A percentile compares a stretch with the other conserved stretches of the same genome.
Conservation (phyloP, 208 protist genomes). For the Leishmania martiniquensis region DNA sequence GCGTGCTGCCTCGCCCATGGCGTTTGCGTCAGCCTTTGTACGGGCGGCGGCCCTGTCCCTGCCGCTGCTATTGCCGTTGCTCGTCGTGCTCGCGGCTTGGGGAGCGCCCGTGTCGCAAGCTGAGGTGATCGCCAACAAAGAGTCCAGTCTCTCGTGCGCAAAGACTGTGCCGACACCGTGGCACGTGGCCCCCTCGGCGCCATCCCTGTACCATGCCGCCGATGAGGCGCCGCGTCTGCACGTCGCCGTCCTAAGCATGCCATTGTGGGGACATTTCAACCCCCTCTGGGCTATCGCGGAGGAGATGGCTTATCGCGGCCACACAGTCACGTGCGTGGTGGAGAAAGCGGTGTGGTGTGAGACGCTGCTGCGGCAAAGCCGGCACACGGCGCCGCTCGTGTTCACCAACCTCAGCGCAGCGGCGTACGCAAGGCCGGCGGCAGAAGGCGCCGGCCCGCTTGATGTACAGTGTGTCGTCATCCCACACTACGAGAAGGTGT, state of each 20-base stretch:
- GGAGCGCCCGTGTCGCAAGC: neutral
- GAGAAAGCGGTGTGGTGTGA: conserved; percentile 50
- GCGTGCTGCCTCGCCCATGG: neutral
- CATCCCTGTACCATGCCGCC: conserved; percentile 29
- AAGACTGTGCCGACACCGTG: neutral
- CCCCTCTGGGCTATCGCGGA: conserved; percentile 46
- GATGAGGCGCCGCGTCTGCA: conserved; percentile 44
- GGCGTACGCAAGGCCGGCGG: neutral
- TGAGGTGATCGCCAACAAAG: neutral
- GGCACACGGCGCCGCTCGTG: conserved; percentile 10
- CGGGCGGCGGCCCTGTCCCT: neutral
- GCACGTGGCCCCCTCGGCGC: conserved; percentile 13
- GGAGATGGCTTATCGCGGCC: conserved; percentile 48
- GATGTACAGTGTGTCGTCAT: conserved; percentile 39
- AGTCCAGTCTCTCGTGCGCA: neutral
- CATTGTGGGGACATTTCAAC: conserved; percentile 52
- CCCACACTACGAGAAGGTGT: conserved; percentile 23
- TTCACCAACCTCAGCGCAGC: conserved; percentile 4
- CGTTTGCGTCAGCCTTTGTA: neutral
- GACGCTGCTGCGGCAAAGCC: conserved; percentile 16
- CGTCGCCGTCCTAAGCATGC: conserved; percentile 50
- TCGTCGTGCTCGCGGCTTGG: conserved; percentile 3
- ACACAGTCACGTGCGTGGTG: conserved; percentile 53
- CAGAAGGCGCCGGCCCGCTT: neutral
- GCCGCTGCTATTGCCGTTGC: neutral